Evolutionary conservation across 2,329 filamentous ascomycete genomes (phyloP).

Genomic region (Penicillium sclerotigenum): DNA sequence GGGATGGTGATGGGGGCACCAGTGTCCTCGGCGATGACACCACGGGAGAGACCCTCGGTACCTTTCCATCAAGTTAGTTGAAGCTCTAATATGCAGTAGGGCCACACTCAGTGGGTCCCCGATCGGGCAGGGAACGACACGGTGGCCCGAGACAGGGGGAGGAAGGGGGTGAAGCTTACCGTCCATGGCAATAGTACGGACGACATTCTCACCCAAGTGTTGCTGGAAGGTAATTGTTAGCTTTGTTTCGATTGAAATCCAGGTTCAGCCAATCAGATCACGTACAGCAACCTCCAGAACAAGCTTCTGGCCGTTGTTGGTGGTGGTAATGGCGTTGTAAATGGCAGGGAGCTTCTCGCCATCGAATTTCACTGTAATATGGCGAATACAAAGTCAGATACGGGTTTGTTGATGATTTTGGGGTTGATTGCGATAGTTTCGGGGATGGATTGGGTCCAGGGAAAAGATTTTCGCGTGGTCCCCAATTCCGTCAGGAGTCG

Average conservation of each 20-base stretch:
- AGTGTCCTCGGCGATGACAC: constrained; percentile 78
- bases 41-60: constrained; percentile 99
- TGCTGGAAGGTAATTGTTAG: constrained; percentile 58
- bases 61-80: constrained; percentile 51
- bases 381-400: constrained; percentile 32
- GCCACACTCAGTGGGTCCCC: constrained; percentile 18
- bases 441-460: constrained; percentile 39
- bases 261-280: constrained; percentile 26
- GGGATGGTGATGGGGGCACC: constrained; percentile 94
- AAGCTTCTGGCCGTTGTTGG: constrained; percentile 90
- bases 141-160: constrained; percentile 18
- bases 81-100: constrained; percentile 4
- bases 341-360: constrained; percentile 89
- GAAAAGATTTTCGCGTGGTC: constrained; percentile 44
- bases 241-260: constrained; percentile 14
- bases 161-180: constrained; percentile 58
- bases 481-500: constrained; percentile 21
- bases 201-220: constrained; percentile 99
- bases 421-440: constrained; percentile 30
- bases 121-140: constrained; percentile 20
- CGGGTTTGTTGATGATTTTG: constrained; percentile 22
- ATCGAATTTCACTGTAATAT: constrained; percentile 85
- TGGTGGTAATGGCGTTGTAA: constrained; percentile 91
- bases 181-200: constrained; percentile 99
- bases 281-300: constrained; percentile 94